Conservation (phyloP, 2,329 filamentous ascomycete species). For the Apiospora marii region DNA sequence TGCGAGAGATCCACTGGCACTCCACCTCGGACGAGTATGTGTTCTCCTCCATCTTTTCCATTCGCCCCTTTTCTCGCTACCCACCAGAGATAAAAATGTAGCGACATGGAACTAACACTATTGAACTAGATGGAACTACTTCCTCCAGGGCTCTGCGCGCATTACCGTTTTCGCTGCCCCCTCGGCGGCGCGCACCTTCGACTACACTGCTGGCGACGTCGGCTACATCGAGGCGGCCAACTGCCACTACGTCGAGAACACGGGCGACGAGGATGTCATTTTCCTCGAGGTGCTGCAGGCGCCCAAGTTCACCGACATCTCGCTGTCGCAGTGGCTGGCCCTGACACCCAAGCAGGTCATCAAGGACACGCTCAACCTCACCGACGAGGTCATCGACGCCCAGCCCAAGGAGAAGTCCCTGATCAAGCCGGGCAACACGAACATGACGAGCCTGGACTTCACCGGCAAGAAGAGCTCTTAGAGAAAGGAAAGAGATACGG, state of each 20-base stretch:
- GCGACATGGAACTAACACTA: too few relatives aligned
- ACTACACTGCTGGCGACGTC: slow-evolving; percentile 66
- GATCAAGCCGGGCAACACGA: slow-evolving; percentile 50
- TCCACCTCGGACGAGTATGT: slow-evolving; percentile 62
- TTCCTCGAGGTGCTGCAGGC: slow-evolving; percentile 68
- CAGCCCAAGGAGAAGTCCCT: slow-evolving; percentile 52
- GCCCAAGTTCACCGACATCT: slow-evolving; percentile 59
- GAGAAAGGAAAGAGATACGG: background rate
- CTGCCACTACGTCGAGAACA: slow-evolving; percentile 69
- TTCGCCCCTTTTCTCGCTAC: too few relatives aligned
- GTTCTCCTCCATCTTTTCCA: background rate
- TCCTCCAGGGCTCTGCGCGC: slow-evolving; percentile 62
- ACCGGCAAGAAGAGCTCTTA: slow-evolving; percentile 30
- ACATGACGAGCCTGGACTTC: slow-evolving; percentile 42
- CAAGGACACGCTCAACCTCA: slow-evolving; percentile 59
- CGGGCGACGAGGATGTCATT: slow-evolving; percentile 62
- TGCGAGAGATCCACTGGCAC: slow-evolving; percentile 73
- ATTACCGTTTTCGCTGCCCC: slow-evolving; percentile 64
- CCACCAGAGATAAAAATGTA: too few relatives aligned
- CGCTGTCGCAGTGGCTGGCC: slow-evolving; percentile 65
- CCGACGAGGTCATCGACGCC: slow-evolving; percentile 45
- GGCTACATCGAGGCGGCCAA: slow-evolving; percentile 63
- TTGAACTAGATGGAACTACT: slow-evolving; percentile 55
- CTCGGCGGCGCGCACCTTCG: slow-evolving; percentile 59
- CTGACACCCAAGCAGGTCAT: slow-evolving; percentile 66